phyloP scores from a whole-genome alignment of 225 moss, liverwort and hornwort genomes.

The Straminergon stramineum region DNA sequence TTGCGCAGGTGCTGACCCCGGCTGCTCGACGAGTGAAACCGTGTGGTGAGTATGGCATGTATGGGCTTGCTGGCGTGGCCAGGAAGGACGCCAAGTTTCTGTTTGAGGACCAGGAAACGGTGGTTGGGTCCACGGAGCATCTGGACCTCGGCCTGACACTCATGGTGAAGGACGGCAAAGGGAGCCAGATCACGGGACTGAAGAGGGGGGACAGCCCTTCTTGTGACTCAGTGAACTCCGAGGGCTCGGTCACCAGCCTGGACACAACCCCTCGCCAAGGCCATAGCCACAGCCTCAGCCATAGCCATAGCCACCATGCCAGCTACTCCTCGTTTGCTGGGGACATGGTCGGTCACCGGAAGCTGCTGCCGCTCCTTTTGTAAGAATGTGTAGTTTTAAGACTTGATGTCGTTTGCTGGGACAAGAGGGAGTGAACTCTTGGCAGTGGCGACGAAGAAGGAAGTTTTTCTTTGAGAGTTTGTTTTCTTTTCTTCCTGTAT shows the following conservation, averaged over 20 bases:
- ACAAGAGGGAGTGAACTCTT: neutral
- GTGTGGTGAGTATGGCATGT: neutral
- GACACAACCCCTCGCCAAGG: constrained; percentile 39
- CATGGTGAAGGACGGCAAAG: constrained; percentile 44
- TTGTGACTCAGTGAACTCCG: constrained; percentile 68
- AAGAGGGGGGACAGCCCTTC: constrained; percentile 56
- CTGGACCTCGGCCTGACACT: constrained; percentile 75
- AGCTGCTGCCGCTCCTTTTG: constrained; percentile 41
- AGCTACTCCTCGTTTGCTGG: constrained; percentile 22
- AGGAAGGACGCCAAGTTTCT: constrained; percentile 1
- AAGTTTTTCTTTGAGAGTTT: neutral
- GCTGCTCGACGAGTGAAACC: constrained; percentile 30
- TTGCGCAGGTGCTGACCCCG: constrained; percentile 21
- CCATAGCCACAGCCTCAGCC: constrained; percentile 5
- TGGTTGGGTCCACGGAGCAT: constrained; percentile 48
- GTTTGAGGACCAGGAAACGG: constrained; percentile 44
- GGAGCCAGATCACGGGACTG: constrained; percentile 13
- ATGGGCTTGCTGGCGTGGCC: neutral
- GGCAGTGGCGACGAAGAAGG: neutral
- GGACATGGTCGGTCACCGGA: constrained; percentile 10
- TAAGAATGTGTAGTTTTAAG: constrained; percentile 36
- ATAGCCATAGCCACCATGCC: constrained; percentile 3
- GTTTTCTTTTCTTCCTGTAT: neutral
- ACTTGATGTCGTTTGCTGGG: neutral
- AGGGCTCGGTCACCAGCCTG: constrained; percentile 78